A percentile compares a stretch with the other conserved stretches of the same genome.
phyloP scores from a whole-genome alignment of 345 rosid species.

The Syzygium aqueum region DNA sequence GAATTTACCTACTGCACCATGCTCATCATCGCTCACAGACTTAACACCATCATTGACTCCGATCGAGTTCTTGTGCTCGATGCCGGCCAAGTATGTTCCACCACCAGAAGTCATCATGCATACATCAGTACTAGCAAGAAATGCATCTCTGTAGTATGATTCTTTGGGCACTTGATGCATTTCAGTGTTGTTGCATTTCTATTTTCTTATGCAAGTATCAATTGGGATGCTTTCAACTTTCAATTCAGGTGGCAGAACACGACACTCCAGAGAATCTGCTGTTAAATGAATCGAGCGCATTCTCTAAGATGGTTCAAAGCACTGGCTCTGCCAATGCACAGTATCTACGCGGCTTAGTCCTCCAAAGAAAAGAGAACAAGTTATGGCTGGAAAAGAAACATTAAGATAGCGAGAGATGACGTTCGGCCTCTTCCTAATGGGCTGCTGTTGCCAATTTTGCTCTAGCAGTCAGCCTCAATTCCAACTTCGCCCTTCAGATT shows the following conservation, averaged over 20 bases:
- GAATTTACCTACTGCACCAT: constrained; percentile 85
- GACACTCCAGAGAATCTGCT: constrained; percentile 61
- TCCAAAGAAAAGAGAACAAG: constrained; percentile 18
- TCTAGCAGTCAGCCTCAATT: constrained; percentile 55
- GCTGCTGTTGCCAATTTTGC: constrained; percentile 72
- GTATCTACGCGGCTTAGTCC: constrained; percentile 49
- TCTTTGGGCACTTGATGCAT: neutral
- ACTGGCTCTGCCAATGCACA: constrained; percentile 71
- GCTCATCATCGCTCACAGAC: constrained; percentile 87
- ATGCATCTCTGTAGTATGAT: neutral
- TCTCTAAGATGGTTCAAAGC: constrained; percentile 71
- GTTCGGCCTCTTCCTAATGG: constrained; percentile 79
- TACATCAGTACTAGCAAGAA: neutral
- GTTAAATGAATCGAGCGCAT: constrained; percentile 45
- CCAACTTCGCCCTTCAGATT: constrained; percentile 51
- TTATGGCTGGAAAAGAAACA: neutral
- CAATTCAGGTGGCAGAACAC: constrained; percentile 62
- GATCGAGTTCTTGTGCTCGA: constrained; percentile 80
- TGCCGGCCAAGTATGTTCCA: constrained; percentile 59
- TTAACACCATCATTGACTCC: constrained; percentile 81
- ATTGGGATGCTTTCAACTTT: neutral
- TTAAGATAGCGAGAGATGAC: constrained; percentile 5
- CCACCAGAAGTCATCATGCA: neutral
- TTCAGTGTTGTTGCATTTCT: neutral
- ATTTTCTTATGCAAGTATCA: neutral